Evolutionary conservation across 768 basidiomycete genomes (phyloP), one percentile per base, ranked within the genome.

Genomic region (Suillus discolor): DNA sequence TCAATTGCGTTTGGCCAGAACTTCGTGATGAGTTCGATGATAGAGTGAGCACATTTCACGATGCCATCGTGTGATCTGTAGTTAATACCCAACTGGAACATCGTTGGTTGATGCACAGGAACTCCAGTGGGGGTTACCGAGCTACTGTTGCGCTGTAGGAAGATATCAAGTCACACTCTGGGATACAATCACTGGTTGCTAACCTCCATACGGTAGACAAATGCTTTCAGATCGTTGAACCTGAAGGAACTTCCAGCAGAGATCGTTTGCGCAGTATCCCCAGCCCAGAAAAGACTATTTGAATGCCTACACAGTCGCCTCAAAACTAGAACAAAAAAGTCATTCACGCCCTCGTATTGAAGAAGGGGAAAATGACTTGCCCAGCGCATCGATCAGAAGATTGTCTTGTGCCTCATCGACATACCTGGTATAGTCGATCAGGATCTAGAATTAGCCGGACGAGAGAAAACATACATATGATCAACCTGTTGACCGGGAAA

Each of bases 181-280:
- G 3, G 2, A 0, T 34, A 18, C 9, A 12, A 51, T 12, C 23
- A 39, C 61, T 16, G 39, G 5, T 41, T 2, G 20, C 75, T 47
- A 61, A 89, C 91, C 78, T 92, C 89, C 3, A 87, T 72, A 54
- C 87, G 81, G 64, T 83, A 85, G 34, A 90, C 66, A 67, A 89
- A 90, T 0, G 90, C 84, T 71, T 87, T 91, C 62, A 93, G 71
- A 51, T 91, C 89, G 60, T 89, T 78, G 71, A 93, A 93, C 6
- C 87, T 78, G 69, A 93, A 93, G 0, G 89, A 83, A 67, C 88
- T 90, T 3, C 91, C 91, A 0, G 84, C 83, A 0, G 89, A 87
- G 44, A 93, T 92, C 0, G 90, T 89, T 68, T 93, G 91, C 0
- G 92, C 90, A 0, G 91, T 92, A 71, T 93, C 91, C 0, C 92